These are phyloP conservation scores for Quercus aquifolioides DNA, from an alignment of 306 rosid species.

Conservation along the genomic window DNA sequence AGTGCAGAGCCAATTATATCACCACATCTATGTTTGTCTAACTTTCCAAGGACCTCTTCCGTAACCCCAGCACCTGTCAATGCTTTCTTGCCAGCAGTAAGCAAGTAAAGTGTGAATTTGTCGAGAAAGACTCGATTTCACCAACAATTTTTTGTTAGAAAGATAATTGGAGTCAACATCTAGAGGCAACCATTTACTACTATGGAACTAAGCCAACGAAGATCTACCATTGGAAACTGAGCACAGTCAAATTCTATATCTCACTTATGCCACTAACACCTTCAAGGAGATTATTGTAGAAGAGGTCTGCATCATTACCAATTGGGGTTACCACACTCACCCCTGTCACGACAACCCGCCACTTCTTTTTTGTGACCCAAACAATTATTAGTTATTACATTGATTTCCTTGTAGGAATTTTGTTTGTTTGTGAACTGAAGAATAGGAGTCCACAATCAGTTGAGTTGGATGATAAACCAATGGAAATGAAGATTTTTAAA, in stretches of 20 bases:
- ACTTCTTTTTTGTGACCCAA: conserved; percentile 52
- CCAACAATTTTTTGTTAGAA: conserved; percentile 80
- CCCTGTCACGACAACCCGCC: conserved; percentile 93
- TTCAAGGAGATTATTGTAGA: conserved; percentile 80
- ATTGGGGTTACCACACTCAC: conserved; percentile 91
- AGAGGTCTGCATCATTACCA: conserved; percentile 77
- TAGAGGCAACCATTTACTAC: background rate
- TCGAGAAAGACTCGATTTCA: conserved; percentile 87
- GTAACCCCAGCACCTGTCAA: conserved; percentile 84
- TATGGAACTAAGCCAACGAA: conserved; percentile 26
- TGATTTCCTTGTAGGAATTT: too few relatives aligned
- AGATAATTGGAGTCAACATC: background rate
- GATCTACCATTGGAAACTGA: conserved; percentile 70
- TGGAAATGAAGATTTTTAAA: too few relatives aligned
- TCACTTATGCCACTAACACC: conserved; percentile 95
- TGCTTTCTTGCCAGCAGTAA: conserved; percentile 90
- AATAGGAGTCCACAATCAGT: too few relatives aligned
- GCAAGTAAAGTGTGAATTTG: conserved; percentile 91
- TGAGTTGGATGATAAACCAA: too few relatives aligned
- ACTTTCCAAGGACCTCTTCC: conserved; percentile 58
- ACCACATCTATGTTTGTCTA: conserved; percentile 81
- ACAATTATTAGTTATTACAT: too few relatives aligned
- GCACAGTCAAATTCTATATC: conserved; percentile 91
- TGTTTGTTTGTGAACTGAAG: too few relatives aligned
- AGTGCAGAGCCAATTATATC: conserved; percentile 91